Base-by-base conservation (phyloP, 495 filamentous ascomycete genomes). In the Chlorociboria aeruginascens region DNA sequence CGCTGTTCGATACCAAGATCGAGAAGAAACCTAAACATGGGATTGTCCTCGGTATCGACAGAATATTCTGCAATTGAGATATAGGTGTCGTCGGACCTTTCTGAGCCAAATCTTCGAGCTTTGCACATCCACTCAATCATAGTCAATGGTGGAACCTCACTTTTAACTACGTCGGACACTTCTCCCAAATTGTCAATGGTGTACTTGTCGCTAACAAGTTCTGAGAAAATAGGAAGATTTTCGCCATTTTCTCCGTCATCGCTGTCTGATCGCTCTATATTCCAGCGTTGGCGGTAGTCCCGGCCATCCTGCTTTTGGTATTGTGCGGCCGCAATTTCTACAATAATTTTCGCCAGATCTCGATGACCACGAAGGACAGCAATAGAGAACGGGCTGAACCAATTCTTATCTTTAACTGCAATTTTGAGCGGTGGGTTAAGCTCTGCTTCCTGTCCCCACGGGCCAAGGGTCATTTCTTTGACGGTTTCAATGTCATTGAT, bases 111-210 rank as follows among this genome's bases (percentile, higher is more conserved):
- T 30, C 56, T 11, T 14, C 40, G 10, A 3, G 40, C 20, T 13
- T 0, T 10, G 29, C 52, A 59, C 0, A 0, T 0, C 65, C 63
- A 67, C 7, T 48, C 31, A 7, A 85, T 53, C 33, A 78, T 54
- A 0, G 51, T 42, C 4, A 71, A 47, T 11, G 84, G 79, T 20
- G 66, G 66, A 4, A 71, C 61, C 9, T 66, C 56, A 45, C 78
- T 81, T 54, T 83, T 77, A 16, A 85, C 78, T 39, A 81, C 61
- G 36, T 70, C 77, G 2, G 71, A 71, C 1, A 78, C 67, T 52
- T 81, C 71, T 1, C 81, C 83, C 32, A 88, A 63, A 52, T 84
- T 76, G 3, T 88, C 82, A 46, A 85, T 69, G 0, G 83, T 89
- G 58, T 81, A 86, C 13, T 71, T 62, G 11, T 74, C 72, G 46